phyloP scores from a whole-genome alignment of 768 basidiomycete genomes.

The Termitomyces heimii region DNA sequence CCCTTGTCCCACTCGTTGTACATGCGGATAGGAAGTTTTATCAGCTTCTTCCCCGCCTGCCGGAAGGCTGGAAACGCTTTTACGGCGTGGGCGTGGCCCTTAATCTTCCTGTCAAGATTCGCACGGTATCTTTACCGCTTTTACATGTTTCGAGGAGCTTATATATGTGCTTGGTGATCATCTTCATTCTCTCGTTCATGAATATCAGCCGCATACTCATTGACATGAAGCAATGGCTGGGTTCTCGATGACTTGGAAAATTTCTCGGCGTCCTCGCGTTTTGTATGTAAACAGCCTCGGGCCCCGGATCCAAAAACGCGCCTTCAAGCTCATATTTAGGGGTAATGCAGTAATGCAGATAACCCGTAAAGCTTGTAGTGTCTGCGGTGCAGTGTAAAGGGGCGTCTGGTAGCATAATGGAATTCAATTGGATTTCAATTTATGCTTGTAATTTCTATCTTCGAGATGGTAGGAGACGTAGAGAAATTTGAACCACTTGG shows the following conservation, averaged over 20 bases:
- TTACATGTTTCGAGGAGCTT: not conserved
- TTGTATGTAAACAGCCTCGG: too few relatives aligned
- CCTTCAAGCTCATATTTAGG: too few relatives aligned
- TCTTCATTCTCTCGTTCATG: not conserved
- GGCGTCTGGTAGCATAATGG: not conserved
- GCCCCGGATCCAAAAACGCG: too few relatives aligned
- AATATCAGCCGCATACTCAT: too few relatives aligned
- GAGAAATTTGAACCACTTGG: too few relatives aligned
- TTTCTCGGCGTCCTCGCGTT: not conserved
- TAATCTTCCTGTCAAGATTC: not conserved
- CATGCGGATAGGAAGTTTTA: not conserved
- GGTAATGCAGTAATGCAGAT: not conserved
- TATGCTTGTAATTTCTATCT: not conserved
- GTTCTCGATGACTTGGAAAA: not conserved
- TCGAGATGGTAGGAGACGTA: not conserved
- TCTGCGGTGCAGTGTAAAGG: too few relatives aligned
- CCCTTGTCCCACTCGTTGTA: not conserved
- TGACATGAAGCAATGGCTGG: too few relatives aligned
- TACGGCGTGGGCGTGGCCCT: not conserved
- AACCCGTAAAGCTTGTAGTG: not conserved
- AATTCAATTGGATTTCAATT: not conserved
- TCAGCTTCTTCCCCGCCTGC: not conserved
- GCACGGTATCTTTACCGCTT: not conserved
- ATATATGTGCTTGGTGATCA: not conserved
- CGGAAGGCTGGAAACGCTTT: not conserved